phyloP scores from a whole-genome alignment of 208 protist species.

The Leishmania aethiopica region DNA sequence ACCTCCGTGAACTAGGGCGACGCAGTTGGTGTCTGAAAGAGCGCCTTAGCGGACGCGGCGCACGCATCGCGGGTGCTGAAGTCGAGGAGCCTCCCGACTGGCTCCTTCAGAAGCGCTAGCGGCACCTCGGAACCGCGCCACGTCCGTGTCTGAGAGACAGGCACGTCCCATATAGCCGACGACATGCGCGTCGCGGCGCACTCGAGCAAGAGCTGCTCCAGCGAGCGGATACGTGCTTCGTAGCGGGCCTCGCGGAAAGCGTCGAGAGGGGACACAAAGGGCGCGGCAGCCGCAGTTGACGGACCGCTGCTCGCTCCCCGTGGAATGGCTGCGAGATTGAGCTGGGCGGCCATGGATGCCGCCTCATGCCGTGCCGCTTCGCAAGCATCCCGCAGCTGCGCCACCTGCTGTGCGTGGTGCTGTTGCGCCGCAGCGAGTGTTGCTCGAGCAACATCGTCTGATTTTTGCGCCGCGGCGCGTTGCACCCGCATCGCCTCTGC shows the following conservation, averaged over 20 bases:
- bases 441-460: neutral
- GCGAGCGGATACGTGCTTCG: conserved; percentile 11
- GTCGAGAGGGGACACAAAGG: conserved; percentile 1
- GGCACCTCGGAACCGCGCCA: neutral
- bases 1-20: neutral
- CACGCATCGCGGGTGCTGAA: conserved; percentile 47
- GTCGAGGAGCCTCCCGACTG: conserved; percentile 25
- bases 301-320: neutral
- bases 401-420: conserved; percentile 7
- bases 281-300: neutral
- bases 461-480: conserved; percentile 8
- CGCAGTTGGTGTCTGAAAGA: conserved; percentile 23
- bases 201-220: conserved; percentile 24
- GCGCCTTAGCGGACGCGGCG: conserved; percentile 15
- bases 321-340: neutral
- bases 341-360: neutral
- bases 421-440: neutral
- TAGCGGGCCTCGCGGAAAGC: conserved; percentile 6
- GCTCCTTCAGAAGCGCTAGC: neutral
- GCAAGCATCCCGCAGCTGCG: conserved; percentile 13
- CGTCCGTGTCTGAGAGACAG: neutral
- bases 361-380: conserved; percentile 14
- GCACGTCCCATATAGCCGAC: neutral
- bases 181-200: conserved; percentile 3
- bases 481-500: conserved; percentile 6